A percentile compares a stretch with the other conserved stretches of the same genome.
phyloP scores from a whole-genome alignment of 2,329 filamentous ascomycete genomes.

The Cryphonectria nitschkei region DNA sequence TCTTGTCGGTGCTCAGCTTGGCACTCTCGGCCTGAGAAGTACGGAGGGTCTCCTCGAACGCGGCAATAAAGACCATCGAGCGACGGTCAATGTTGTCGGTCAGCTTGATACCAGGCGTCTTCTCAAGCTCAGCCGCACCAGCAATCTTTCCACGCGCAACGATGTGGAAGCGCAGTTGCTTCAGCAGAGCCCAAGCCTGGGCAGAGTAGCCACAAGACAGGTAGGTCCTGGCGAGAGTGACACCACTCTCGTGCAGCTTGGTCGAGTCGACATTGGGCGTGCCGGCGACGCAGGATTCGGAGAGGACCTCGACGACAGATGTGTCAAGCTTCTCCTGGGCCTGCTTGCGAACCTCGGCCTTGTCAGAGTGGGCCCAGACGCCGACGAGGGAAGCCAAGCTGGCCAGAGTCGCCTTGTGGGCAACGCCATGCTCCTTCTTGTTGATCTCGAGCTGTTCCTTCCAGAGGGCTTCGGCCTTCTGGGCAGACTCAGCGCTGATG shows the following conservation, averaged over 20 bases:
- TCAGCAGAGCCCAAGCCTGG: conserved; percentile 29
- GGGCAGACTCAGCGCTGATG: conserved; percentile 24
- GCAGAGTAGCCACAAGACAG: conserved; percentile 24
- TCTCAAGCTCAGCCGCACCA: conserved; percentile 23
- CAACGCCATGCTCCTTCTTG: conserved; percentile 29
- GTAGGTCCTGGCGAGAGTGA: conserved; percentile 28
- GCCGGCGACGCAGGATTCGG: conserved; percentile 27
- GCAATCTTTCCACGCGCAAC: conserved; percentile 29
- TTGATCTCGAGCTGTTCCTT: conserved; percentile 31
- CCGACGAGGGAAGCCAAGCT: conserved; percentile 29
- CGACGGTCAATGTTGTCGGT: conserved; percentile 28
- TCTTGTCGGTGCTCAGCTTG: conserved; percentile 22
- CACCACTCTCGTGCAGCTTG: conserved; percentile 29
- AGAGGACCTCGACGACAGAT: conserved; percentile 27
- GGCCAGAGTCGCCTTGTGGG: conserved; percentile 27
- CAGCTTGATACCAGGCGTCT: conserved; percentile 25
- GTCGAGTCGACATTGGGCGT: conserved; percentile 26
- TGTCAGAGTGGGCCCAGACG: conserved; percentile 28
- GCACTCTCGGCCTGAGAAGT: conserved; percentile 22
- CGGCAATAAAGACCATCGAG: conserved; percentile 30
- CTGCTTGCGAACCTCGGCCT: conserved; percentile 29
- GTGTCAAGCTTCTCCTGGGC: conserved; percentile 29
- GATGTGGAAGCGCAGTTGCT: conserved; percentile 30
- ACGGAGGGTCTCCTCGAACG: conserved; percentile 29
- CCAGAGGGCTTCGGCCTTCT: conserved; percentile 30